phyloP scores from a whole-genome alignment of 192 early-diverging fungal genomes.

The Umbelopsis sp. region DNA sequence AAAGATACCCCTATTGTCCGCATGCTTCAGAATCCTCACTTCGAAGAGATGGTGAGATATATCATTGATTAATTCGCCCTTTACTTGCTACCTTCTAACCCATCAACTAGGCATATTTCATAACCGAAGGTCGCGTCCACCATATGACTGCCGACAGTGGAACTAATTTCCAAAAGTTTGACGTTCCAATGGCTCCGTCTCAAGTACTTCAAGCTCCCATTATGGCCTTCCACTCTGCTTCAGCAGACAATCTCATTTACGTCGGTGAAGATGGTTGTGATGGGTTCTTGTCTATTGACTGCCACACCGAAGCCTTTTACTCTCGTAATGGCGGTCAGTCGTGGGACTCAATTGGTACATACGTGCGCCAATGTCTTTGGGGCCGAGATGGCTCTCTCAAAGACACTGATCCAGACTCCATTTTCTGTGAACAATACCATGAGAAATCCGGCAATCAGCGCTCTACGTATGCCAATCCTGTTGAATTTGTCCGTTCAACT shows the following conservation, averaged over 20 bases:
- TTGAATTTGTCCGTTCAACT: slow-evolving; percentile 67
- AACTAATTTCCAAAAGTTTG: slow-evolving; percentile 55
- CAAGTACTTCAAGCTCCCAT: slow-evolving; percentile 53
- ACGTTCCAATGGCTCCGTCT: slow-evolving; percentile 65
- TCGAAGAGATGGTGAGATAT: slow-evolving; percentile 43
- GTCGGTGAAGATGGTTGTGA: slow-evolving; percentile 63
- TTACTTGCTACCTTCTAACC: background rate
- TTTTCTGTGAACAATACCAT: slow-evolving; percentile 78
- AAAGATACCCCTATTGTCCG: slow-evolving; percentile 43
- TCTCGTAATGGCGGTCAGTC: slow-evolving; percentile 69
- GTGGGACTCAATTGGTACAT: slow-evolving; percentile 69
- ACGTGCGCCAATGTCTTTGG: slow-evolving; percentile 76
- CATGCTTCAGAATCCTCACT: slow-evolving; percentile 66
- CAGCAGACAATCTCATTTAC: slow-evolving; percentile 82
- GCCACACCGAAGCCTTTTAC: slow-evolving; percentile 75
- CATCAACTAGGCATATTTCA: slow-evolving; percentile 57
- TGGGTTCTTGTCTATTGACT: slow-evolving; percentile 46
- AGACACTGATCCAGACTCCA: slow-evolving; percentile 52
- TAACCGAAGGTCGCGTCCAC: slow-evolving; percentile 51
- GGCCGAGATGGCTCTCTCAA: slow-evolving; percentile 60
- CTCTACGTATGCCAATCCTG: slow-evolving; percentile 49
- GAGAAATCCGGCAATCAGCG: slow-evolving; percentile 63
- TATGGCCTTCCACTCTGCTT: slow-evolving; percentile 84
- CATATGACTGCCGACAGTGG: slow-evolving; percentile 66
- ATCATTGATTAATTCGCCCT: background rate